phyloP scores from a whole-genome alignment of 148 eudicot species.

The Mesembryanthemum crystallinum region DNA sequence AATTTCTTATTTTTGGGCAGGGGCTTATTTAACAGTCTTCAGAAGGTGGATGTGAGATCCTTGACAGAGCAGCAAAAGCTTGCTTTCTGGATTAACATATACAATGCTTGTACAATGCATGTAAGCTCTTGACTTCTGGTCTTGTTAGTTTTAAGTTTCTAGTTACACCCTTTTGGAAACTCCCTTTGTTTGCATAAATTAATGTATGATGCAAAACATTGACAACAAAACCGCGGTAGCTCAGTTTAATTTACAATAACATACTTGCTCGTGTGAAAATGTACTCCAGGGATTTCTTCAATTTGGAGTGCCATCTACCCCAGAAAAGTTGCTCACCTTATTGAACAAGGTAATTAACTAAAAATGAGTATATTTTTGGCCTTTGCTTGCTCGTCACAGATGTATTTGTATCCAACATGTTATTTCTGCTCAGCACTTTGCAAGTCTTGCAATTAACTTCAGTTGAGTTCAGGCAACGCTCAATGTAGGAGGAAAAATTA shows the following conservation, averaged over 20 bases:
- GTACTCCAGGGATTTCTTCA: constrained; percentile 73
- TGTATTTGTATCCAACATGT: neutral
- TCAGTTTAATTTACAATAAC: neutral
- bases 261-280: neutral
- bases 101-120: constrained; percentile 96
- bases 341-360: constrained; percentile 63
- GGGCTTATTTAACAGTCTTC: constrained; percentile 59
- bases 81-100: constrained; percentile 96
- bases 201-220: no score
- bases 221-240: no score
- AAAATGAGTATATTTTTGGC: neutral
- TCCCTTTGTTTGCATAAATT: no score
- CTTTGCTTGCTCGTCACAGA: neutral
- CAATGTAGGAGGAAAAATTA: constrained; percentile 70
- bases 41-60: constrained; percentile 72
- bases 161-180: no score
- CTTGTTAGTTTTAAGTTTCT: no score
- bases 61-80: constrained; percentile 78
- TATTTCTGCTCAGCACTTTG: neutral
- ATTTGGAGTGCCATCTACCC: constrained; percentile 69
- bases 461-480: constrained; percentile 60
- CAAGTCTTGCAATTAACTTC: neutral
- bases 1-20: constrained; percentile 29
- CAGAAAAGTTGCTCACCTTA: constrained; percentile 54
- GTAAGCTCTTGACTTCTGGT: constrained; percentile 31